These are phyloP conservation scores for Pelargonium fulgidum DNA, from an alignment of 441 rosid genomes.

Conservation along the genomic window DNA sequence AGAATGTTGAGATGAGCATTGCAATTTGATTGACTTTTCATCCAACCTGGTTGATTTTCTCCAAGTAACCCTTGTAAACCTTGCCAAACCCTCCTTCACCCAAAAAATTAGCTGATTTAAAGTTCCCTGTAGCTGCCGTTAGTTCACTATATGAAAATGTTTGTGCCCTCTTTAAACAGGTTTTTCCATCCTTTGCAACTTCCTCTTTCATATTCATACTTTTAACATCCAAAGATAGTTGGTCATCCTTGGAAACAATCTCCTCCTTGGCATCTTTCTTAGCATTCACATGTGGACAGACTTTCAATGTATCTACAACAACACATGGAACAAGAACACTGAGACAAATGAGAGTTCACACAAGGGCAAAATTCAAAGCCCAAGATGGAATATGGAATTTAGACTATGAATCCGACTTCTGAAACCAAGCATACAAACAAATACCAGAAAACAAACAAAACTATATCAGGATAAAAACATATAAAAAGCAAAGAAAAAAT, in stretches of 20 bases:
- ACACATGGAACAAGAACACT: too few relatives aligned
- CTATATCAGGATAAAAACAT: not conserved
- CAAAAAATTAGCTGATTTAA: slow-evolving; percentile 49
- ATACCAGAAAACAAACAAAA: slow-evolving; percentile 12
- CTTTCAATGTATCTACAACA: slow-evolving; percentile 28
- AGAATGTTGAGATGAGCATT: not conserved
- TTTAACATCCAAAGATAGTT: slow-evolving; percentile 6
- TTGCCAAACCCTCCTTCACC: slow-evolving; percentile 70
- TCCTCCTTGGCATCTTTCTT: slow-evolving; percentile 7
- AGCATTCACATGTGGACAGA: not conserved
- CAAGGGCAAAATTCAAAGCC: not conserved
- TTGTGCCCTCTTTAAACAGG: slow-evolving; percentile 42
- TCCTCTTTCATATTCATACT: slow-evolving; percentile 37
- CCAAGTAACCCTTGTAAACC: slow-evolving; percentile 54
- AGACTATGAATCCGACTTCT: slow-evolving; percentile 2
- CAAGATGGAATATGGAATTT: slow-evolving; percentile 16
- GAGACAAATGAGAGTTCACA: not conserved
- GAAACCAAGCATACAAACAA: slow-evolving; percentile 12
- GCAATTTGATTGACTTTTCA: not conserved
- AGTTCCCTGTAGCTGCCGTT: slow-evolving; percentile 51
- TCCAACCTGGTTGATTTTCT: slow-evolving; percentile 39
- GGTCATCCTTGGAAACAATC: not conserved
- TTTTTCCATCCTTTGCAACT: slow-evolving; percentile 29
- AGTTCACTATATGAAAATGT: slow-evolving; percentile 48
- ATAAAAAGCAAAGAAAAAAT: too few relatives aligned